A percentile compares a stretch with the other conserved stretches of the same genome.
phyloP scores from a whole-genome alignment of 805 yeast genomes.

The Lachancea waltii region DNA sequence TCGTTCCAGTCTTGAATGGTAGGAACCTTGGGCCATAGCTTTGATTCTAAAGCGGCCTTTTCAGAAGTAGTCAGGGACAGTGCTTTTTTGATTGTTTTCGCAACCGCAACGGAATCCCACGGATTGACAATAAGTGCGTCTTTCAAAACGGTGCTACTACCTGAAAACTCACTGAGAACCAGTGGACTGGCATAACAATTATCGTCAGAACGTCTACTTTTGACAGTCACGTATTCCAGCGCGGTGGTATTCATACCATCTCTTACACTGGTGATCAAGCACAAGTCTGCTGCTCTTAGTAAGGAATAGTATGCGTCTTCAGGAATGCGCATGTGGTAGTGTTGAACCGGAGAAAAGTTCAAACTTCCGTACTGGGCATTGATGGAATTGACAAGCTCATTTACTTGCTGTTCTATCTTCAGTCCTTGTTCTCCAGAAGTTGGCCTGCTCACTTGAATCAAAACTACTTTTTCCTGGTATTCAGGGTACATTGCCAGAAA shows the following conservation, averaged over 20 bases:
- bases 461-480: constrained; percentile 79
- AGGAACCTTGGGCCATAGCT: constrained; percentile 57
- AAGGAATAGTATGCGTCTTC: constrained; percentile 86
- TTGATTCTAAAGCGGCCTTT: constrained; percentile 41
- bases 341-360: constrained; percentile 82
- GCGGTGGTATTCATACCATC: constrained; percentile 98
- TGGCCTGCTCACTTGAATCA: constrained; percentile 89
- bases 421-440: constrained; percentile 38
- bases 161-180: constrained; percentile 88
- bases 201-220: constrained; percentile 40
- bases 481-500: constrained; percentile 88
- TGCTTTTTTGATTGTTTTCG: constrained; percentile 70
- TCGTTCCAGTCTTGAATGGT: constrained; percentile 80
- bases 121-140: constrained; percentile 87
- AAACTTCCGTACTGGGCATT: constrained; percentile 80
- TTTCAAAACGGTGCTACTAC: constrained; percentile 64
- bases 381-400: constrained; percentile 74
- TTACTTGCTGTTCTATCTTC: constrained; percentile 70
- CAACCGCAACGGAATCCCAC: constrained; percentile 93
- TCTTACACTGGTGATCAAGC: constrained; percentile 81
- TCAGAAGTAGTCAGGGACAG: constrained; percentile 47
- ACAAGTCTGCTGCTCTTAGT: constrained; percentile 82
- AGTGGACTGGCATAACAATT: constrained; percentile 53
- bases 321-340: constrained; percentile 83
- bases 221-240: constrained; percentile 84